These are phyloP conservation scores for Moringa oleifera DNA, from an alignment of 345 rosid species.

Conservation along the genomic window DNA sequence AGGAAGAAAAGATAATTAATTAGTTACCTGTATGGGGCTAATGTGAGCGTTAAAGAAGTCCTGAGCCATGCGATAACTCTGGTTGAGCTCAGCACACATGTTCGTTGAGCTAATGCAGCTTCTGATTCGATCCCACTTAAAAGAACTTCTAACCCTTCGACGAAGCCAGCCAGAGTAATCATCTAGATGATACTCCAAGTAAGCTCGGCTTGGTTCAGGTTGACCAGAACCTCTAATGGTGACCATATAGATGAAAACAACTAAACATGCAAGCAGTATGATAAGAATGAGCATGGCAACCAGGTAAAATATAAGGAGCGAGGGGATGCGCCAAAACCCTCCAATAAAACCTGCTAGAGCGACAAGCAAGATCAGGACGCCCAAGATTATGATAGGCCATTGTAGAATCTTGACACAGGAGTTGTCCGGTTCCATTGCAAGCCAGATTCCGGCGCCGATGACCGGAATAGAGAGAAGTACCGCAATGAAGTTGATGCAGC, in stretches of 20 bases:
- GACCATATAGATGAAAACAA: slow-evolving; percentile 74
- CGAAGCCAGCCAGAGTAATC: slow-evolving; percentile 80
- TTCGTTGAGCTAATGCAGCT: slow-evolving; percentile 58
- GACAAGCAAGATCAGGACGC: slow-evolving; percentile 56
- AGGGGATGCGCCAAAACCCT: slow-evolving; percentile 80
- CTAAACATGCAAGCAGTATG: slow-evolving; percentile 49
- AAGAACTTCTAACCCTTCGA: slow-evolving; percentile 56
- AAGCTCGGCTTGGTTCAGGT: slow-evolving; percentile 63
- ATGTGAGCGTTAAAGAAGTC: slow-evolving; percentile 87
- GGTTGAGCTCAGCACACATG: slow-evolving; percentile 71
- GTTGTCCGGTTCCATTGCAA: slow-evolving; percentile 65
- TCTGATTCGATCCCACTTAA: slow-evolving; percentile 78
- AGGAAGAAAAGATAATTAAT: too few relatives aligned
- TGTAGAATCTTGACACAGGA: slow-evolving; percentile 79
- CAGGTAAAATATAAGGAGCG: slow-evolving; percentile 69
- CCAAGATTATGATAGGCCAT: slow-evolving; percentile 88
- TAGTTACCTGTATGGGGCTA: slow-evolving; percentile 65
- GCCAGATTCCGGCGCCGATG: slow-evolving; percentile 92
- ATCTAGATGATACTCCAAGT: slow-evolving; percentile 71
- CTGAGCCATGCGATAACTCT: slow-evolving; percentile 66
- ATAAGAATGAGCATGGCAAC: slow-evolving; percentile 74
- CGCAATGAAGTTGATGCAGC: slow-evolving; percentile 80
- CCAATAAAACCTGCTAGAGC: slow-evolving; percentile 79
- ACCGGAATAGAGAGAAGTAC: slow-evolving; percentile 81
- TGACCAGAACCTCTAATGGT: slow-evolving; percentile 76